Percentiles rank a stretch among this genome's conserved stretches.
These are phyloP conservation scores for Penicillium cosmopolitanum DNA, from an alignment of 495 filamentous ascomycete genomes.

Conservation along the genomic window DNA sequence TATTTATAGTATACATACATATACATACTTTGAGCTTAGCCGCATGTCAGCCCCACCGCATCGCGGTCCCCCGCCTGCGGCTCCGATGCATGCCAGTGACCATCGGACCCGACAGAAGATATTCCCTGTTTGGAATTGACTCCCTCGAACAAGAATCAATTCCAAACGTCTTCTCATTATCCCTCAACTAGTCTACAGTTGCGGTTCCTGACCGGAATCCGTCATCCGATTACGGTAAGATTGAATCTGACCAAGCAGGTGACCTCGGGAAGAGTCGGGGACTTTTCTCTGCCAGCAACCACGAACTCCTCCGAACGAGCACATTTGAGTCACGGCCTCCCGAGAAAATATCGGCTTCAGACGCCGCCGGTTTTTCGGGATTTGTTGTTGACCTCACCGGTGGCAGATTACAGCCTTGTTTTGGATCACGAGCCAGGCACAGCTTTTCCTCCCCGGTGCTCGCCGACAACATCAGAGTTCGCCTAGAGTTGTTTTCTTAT, in stretches of 20 bases:
- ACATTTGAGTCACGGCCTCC: constrained; percentile 22
- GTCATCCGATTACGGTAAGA: constrained; percentile 11
- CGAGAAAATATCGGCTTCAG: constrained; percentile 33
- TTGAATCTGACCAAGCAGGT: constrained; percentile 25
- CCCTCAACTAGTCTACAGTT: constrained; percentile 2
- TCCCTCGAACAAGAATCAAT: constrained; percentile 29
- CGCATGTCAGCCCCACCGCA: neutral
- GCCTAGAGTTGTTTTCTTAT: neutral
- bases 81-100: constrained; percentile 7
- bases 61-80: constrained; percentile 2
- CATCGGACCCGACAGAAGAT: constrained; percentile 1
- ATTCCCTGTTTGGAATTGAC: neutral
- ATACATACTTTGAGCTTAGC: neutral
- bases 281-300: neutral
- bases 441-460: constrained; percentile 9
- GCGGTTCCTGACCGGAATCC: neutral
- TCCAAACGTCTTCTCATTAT: constrained; percentile 33
- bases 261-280: constrained; percentile 38
- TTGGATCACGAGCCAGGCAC: neutral
- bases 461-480: constrained; percentile 9
- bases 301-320: neutral
- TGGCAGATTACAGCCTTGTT: neutral
- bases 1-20: too few relatives aligned
- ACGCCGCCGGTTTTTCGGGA: constrained; percentile 3
- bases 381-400: constrained; percentile 19